A percentile compares a stretch with the other conserved stretches of the same genome.
phyloP scores from a whole-genome alignment of 176 grass and related monocot species.

The Aegilops speltoides region DNA sequence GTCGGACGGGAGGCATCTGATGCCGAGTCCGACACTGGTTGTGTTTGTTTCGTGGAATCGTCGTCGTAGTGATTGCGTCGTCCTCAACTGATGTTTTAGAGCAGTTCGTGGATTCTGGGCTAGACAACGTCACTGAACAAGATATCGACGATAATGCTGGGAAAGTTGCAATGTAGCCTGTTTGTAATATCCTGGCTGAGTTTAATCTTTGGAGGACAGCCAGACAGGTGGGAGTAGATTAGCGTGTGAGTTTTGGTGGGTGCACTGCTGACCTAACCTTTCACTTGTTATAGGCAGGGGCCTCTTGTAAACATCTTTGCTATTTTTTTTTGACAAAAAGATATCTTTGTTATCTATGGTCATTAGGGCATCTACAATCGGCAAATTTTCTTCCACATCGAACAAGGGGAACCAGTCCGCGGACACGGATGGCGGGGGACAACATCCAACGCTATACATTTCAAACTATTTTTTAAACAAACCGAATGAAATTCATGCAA shows the following conservation, averaged over 20 bases:
- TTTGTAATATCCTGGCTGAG: background rate
- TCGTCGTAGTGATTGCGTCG: background rate
- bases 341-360: too few species aligned
- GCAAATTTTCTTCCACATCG: too few species aligned
- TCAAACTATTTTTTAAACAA: too few species aligned
- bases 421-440: too few species aligned
- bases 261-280: background rate
- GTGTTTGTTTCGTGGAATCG: background rate
- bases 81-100: background rate
- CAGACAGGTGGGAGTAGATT: background rate
- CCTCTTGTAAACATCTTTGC: too few species aligned
- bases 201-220: background rate
- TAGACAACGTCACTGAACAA: background rate
- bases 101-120: background rate
- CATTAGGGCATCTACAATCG: too few species aligned
- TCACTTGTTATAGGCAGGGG: background rate
- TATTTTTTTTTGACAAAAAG: too few species aligned
- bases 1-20: conserved; percentile 13
- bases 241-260: background rate
- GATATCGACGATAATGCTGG: background rate
- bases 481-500: too few species aligned
- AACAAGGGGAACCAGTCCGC: too few species aligned
- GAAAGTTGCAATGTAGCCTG: background rate
- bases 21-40: conserved; percentile 9
- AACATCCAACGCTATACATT: too few species aligned